A percentile compares a stretch with the other conserved stretches of the same genome.
phyloP scores from a whole-genome alignment of 345 rosid species.

The Pistacia atlantica region DNA sequence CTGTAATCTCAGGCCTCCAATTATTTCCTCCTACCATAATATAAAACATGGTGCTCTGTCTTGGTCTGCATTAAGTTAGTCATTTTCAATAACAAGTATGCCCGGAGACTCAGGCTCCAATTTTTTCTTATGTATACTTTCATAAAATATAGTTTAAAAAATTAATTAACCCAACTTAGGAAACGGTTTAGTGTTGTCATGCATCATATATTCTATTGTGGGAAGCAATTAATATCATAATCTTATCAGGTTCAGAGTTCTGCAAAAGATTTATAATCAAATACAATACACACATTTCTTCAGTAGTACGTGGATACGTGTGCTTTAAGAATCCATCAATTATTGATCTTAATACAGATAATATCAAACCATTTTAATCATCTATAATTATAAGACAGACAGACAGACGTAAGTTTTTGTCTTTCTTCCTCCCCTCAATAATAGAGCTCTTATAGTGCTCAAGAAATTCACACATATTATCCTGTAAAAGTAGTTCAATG shows the following conservation, averaged over 20 bases:
- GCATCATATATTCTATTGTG: conserved; percentile 19
- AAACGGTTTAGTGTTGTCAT: conserved; percentile 25
- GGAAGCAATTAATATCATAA: conserved; percentile 11
- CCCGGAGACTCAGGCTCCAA: conserved; percentile 31
- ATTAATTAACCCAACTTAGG: conserved; percentile 19
- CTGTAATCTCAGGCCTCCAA: conserved; percentile 28
- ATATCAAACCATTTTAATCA: not conserved
- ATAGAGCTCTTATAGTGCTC: conserved; percentile 21
- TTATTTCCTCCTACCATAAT: conserved; percentile 19
- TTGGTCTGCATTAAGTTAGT: conserved; percentile 12
- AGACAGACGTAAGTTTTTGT: conserved; percentile 30
- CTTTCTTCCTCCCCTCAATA: conserved; percentile 31
- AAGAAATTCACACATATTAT: not conserved
- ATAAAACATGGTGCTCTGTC: not conserved
- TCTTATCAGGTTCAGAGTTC: not conserved
- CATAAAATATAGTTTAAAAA: not conserved
- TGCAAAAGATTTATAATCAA: not conserved
- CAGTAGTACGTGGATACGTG: conserved; percentile 11
- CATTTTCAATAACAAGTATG: conserved; percentile 25
- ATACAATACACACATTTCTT: not conserved
- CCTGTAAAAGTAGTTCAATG: not conserved
- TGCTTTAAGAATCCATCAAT: conserved; percentile 21
- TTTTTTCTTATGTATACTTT: not conserved
- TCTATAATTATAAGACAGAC: not conserved
- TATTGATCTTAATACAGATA: not conserved